Evolutionary conservation across 768 basidiomycete species (phyloP), one percentile per base, ranked within the genome.

Genomic region (Pulveroboletus frians): DNA sequence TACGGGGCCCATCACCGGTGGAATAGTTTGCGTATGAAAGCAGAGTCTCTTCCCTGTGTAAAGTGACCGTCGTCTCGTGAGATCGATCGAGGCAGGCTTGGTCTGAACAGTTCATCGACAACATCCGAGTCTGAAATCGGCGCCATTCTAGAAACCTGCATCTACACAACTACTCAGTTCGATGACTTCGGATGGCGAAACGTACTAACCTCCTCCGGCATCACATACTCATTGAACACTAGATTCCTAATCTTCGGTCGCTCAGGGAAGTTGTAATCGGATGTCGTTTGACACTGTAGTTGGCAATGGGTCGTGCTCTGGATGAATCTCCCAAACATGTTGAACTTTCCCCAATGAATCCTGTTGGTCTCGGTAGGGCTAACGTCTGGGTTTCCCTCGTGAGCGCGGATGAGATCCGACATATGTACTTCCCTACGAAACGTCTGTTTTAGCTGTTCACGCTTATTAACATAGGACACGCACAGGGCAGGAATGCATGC

Each of bases 331-430:
- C 86, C 93, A 73, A 97, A 87, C 79, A 92, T 85, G 56, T 85
- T 87, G 69, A 88, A 96, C 69, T 98, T 98, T 23, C 85, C 89
- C 95, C 95, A 98, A 60, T 97, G 92, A 46, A 97, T 88, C 62
- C 83, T 82, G 35, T 66, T 72, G 4, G 81, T 73, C 58, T 89
- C 85, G 18, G 77, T 71, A 7, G 81, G 71, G 53, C 80, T 79
- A 53, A 80, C 76, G 57, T 94, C 89, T 3, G 75, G 73, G 52
- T 95, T 93, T 49, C 83, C 87, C 69, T 91, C 89, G 55, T 96
- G 85, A 8, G 92, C 80, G 53, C 83, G 84, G 39, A 93, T 85
- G 41, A 97, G 75, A 63, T 95, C 93, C 35, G 90, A 87, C 59
- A 93, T 81, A 52, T 93, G 91, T 9, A 94, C 87, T 65, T 96